Percentiles rank a stretch among this genome's conserved stretches.
Evolutionary conservation across 306 rosid genomes (phyloP).

Genomic region (Medicago lupulina): DNA sequence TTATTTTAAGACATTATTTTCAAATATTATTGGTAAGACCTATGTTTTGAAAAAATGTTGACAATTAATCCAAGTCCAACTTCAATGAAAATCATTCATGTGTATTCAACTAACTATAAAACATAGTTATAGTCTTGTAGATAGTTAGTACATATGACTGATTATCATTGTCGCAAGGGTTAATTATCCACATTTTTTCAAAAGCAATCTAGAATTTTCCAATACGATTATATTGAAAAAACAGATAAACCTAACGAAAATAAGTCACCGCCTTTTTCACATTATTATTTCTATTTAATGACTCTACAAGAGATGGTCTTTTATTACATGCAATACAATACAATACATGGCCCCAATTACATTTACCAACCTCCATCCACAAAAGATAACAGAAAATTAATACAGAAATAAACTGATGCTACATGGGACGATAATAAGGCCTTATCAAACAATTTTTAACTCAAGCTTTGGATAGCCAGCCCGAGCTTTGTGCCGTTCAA

Average conservation of each 20-base stretch:
- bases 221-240: neutral
- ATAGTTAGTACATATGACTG: too few species aligned
- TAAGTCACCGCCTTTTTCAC: constrained; percentile 8
- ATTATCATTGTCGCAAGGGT: too few species aligned
- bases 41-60: too few species aligned
- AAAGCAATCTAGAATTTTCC: too few species aligned
- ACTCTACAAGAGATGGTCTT: constrained; percentile 8
- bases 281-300: constrained; percentile 4
- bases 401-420: constrained; percentile 30
- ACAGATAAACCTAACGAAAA: constrained; percentile 9
- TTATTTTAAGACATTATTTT: too few species aligned
- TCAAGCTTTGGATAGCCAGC: constrained; percentile 75
- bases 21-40: too few species aligned
- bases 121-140: too few species aligned
- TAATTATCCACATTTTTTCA: too few species aligned
- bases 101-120: too few species aligned
- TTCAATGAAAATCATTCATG: too few species aligned
- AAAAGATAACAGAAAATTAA: neutral
- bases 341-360: constrained; percentile 24
- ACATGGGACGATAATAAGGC: constrained; percentile 10
- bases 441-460: constrained; percentile 65
- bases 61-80: too few species aligned
- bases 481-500: constrained; percentile 75
- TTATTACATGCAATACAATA: constrained; percentile 8
- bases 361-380: constrained; percentile 25